Evolutionary conservation across 23 red algal species (phyloP), one percentile per base, ranked within the genome.

Genomic region (Agarophyton chilense): DNA sequence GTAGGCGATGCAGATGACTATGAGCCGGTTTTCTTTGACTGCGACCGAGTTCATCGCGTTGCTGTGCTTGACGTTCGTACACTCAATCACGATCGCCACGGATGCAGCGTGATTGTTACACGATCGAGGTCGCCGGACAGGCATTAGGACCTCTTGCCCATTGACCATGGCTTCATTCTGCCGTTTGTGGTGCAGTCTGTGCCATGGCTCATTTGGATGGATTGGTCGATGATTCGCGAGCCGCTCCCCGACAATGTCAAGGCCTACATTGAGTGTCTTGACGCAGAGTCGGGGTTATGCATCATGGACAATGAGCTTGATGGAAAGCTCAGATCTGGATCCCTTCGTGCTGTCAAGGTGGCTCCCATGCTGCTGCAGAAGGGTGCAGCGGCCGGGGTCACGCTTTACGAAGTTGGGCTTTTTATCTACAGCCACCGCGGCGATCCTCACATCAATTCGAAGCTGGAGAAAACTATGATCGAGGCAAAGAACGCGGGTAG

Each of bases 191-290:
- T 99, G 44, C 91, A 85, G 19, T 84, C 86, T 47, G 70, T 89
- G 65, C 97, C 97, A 39, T 95, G 97, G 93, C 87, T 93, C 50
- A 77, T 93, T 25, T 99, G 97, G 97, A 99, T 99, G 97, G 97
- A 99, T 63, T 99, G 97, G 97, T 84, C 97, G n/a, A 88, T 92
- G 78, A 74, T 93, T 10, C 53, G 80, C 4, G 74, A 99, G 52
- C 88, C 97, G 24, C 49, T 99, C 33, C 77, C 82, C 13, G 52
- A 79, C 26, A 38, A 76, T 10, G 78, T 91, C 17, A 83, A 57
- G 18, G 33, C 47, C 22, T 98, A 98, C 74, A 79, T 92, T 61
- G 71, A 22, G 13, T 39, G 72, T 21, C 90, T 99, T 55, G 97
- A 99, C 61, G 93, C 87, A 1, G 83, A 89, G 2, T 51, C 67